Base-by-base conservation (phyloP, 208 protist species). In the Acanthamoeba lenticulata region DNA sequence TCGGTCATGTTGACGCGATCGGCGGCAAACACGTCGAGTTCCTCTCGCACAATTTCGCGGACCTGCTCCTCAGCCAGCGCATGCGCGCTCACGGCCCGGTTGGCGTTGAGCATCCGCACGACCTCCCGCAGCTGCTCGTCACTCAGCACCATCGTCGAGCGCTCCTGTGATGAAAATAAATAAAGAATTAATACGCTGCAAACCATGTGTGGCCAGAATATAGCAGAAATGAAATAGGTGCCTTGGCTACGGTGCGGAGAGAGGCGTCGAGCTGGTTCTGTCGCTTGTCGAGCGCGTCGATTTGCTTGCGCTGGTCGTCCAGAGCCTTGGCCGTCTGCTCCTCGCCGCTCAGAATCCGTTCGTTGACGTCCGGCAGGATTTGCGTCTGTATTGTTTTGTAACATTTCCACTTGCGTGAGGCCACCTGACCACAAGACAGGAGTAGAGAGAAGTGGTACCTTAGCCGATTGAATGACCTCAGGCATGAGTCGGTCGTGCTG, bases 1-100 rank as follows among this genome's bases (percentile, higher is more conserved):
- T 93, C 89, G 4, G 89, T 45, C 89, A 83, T 93, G 32, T 93
- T 93, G n/a, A 93, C 5, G 7, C 89, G 40, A 24, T 93, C 89
- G 42, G 89, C 89, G 6, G 89, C 89, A 57, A 93, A 93, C 24
- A 91, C 32, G 5, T 91, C 85, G 2, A 91, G 52, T 38, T 91
- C 85, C 42, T 42, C 32, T 52, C 36, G 85, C 21, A 91, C 44
- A 1, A 91, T 45, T 52, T 91, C 55, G 34, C 29, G 36, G 15
- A 91, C 85, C 19, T 69, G 85, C 5, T 91, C 27, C 42, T 91
- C 55, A 24, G 15, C n/a, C 27, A 91, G 55, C n/a, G 55, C 40
- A 15, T 7, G 36, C 1, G 40, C 52, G 34, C 52, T 52, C 6
- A 29, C 85, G 32, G 38, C 85, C 6, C 60, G 49, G 17, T 91